Conservation (phyloP, 352 stramenopile species). For the Phytophthora citricola region DNA sequence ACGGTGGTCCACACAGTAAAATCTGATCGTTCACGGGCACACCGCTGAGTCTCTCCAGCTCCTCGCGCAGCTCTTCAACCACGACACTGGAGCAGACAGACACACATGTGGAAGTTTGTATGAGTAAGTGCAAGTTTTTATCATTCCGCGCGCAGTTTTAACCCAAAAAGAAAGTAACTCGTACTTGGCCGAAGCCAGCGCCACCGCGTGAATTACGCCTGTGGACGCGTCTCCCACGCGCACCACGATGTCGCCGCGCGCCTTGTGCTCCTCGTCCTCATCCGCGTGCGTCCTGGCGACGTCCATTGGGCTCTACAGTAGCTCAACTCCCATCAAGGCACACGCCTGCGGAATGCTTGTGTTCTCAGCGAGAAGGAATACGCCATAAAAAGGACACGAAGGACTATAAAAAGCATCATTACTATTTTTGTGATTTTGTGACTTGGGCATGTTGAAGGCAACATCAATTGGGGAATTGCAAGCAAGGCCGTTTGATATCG, state of each 20-base stretch:
- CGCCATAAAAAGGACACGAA: conserved; percentile 17
- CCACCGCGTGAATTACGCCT: conserved; percentile 43
- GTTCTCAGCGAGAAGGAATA: conserved; percentile 27
- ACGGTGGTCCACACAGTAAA: conserved; percentile 79
- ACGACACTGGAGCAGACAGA: conserved; percentile 46
- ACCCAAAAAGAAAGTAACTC: conserved; percentile 24
- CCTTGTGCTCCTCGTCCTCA: conserved; percentile 35
- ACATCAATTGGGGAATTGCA: background rate
- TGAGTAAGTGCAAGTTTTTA: conserved; percentile 20
- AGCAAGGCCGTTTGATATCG: conserved; percentile 9
- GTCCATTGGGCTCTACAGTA: conserved; percentile 34
- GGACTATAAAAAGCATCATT: background rate
- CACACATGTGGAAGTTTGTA: conserved; percentile 13
- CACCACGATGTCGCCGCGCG: conserved; percentile 34
- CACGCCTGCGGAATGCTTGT: conserved; percentile 29
- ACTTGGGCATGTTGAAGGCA: background rate
- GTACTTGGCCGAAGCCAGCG: conserved; percentile 60
- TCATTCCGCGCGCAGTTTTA: conserved; percentile 10
- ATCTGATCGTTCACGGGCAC: conserved; percentile 81
- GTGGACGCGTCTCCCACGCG: conserved; percentile 59
- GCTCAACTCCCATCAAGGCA: conserved; percentile 47
- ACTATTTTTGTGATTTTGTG: background rate
- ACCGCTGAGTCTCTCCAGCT: conserved; percentile 60
- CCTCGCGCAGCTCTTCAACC: conserved; percentile 74
- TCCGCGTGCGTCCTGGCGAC: conserved; percentile 29